Percentiles rank a stretch among this genome's conserved stretches.
Evolutionary conservation across 106 monocot genomes (phyloP).

Genomic region (Dendrobium nobile): DNA sequence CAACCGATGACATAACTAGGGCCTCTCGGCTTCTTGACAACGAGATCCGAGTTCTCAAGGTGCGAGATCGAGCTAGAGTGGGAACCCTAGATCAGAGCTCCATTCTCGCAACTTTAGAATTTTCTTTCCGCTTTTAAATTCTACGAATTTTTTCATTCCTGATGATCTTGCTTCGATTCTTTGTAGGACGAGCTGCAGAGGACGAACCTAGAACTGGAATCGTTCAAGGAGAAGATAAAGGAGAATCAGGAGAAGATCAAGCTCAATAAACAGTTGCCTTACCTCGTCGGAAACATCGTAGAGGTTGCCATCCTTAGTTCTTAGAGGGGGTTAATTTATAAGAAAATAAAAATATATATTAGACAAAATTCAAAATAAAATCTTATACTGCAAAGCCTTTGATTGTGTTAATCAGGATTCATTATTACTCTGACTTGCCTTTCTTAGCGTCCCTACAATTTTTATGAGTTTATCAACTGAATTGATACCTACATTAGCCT

Average conservation of each 20-base stretch:
- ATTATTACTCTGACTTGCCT: too few species aligned
- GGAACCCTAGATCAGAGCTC: conserved; percentile 2
- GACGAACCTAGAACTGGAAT: conserved; percentile 63
- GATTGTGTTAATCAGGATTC: too few species aligned
- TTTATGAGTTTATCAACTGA: too few species aligned
- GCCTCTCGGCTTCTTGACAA: conserved; percentile 82
- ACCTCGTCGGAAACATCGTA: conserved; percentile 88
- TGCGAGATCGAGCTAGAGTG: background rate
- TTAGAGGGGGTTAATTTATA: too few species aligned
- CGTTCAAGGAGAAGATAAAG: conserved; percentile 80
- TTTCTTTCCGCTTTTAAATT: background rate
- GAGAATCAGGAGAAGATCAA: conserved; percentile 97
- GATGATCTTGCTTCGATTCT: background rate
- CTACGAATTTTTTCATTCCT: background rate
- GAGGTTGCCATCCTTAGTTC: conserved; percentile 37
- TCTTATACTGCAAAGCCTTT: background rate
- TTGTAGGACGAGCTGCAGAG: conserved; percentile 77
- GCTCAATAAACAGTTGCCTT: conserved; percentile 87
- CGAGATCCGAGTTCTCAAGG: conserved; percentile 81
- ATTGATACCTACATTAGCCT: too few species aligned
- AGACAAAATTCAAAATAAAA: too few species aligned
- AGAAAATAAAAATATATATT: too few species aligned
- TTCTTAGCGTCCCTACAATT: too few species aligned
- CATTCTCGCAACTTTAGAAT: too few species aligned
- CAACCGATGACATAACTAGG: conserved; percentile 64